Base-by-base conservation (phyloP, 202 grass and related monocot species). In the Bolboschoenoplectus hybrid region DNA sequence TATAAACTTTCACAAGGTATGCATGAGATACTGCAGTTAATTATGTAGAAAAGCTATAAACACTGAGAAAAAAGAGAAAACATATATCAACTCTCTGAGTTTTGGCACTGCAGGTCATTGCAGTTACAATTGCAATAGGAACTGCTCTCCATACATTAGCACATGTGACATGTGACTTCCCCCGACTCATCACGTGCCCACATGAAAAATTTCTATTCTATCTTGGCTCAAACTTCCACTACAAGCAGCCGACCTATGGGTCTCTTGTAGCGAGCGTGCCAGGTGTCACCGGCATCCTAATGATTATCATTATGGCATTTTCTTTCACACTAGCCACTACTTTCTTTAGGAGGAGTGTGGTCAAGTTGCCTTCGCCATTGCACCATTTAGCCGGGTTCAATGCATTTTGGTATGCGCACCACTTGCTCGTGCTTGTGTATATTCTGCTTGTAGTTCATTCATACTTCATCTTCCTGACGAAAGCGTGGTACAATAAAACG, bases 1-100 rank as follows among this genome's bases (percentile, higher is more conserved):
- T 87, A 98, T 98, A 87, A 98, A 98, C 85, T 96, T 98, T 79
- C 96, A 98, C 90, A 98, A 98, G 93, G 93, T 94, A 85, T 52
- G 34, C 6, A 62, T 4, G 47, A 52, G 2, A 35, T n/a, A 60
- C 17, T 77, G 20, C 13, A 50, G 7, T 58, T 40, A 38, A 58
- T 55, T 47, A 78, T 60, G 3, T 58, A 79, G 14, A 79, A 77
- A 57, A 60, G 52, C 41, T 17, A 3, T 79, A 41, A 60, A 41
- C 2, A 40, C 51, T 60, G 75, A 79, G 51, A 58, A 57, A 79
- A 79, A 36, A 9, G 34, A 19, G 5, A 79, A 39, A 13, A 40
- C 7, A 40, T n/a, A 11, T 10, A 58, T 58, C 35, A 79, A 52
- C 50, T 60, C 51, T 41, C 14, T 58, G 14, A 41, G 7, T 79